Evolutionary conservation across 2,329 filamentous ascomycete species (phyloP).

Genomic region (Botrytis galanthina): DNA sequence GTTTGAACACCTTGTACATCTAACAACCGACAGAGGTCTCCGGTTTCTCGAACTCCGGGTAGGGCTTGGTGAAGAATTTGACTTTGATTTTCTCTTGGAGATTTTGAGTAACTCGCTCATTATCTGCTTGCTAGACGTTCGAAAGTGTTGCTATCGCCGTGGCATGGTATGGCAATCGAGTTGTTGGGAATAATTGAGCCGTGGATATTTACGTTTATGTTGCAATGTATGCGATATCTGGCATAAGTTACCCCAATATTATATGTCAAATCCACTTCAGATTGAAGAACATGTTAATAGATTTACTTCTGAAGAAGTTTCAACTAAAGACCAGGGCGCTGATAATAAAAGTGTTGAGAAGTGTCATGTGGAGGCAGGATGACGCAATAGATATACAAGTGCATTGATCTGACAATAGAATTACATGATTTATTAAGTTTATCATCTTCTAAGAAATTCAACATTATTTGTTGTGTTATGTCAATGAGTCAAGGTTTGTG

Average conservation of each 20-base stretch:
- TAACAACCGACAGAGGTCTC: not conserved
- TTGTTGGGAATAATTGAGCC: not conserved
- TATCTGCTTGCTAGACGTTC: not conserved
- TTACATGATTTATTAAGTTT: accelerated
- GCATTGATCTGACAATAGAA: not conserved
- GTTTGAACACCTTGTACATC: not conserved
- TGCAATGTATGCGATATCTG: no score
- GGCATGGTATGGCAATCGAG: not conserved
- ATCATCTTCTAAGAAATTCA: not conserved
- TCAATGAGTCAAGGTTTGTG: not conserved
- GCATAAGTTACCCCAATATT: accelerated
- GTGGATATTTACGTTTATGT: not conserved
- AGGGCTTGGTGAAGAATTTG: not conserved
- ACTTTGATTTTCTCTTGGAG: not conserved
- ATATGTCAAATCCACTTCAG: not conserved
- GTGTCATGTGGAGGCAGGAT: not conserved
- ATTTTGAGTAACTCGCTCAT: not conserved
- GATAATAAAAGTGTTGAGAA: not conserved
- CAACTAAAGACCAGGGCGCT: not conserved
- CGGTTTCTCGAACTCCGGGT: not conserved
- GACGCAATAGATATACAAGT: not conserved
- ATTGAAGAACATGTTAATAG: not conserved
- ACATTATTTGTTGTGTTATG: not conserved
- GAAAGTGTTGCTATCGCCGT: not conserved
- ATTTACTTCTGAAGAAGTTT: not conserved